Conservation (phyloP, 176 grass and related monocot genomes). For the Oryza longistaminata region DNA sequence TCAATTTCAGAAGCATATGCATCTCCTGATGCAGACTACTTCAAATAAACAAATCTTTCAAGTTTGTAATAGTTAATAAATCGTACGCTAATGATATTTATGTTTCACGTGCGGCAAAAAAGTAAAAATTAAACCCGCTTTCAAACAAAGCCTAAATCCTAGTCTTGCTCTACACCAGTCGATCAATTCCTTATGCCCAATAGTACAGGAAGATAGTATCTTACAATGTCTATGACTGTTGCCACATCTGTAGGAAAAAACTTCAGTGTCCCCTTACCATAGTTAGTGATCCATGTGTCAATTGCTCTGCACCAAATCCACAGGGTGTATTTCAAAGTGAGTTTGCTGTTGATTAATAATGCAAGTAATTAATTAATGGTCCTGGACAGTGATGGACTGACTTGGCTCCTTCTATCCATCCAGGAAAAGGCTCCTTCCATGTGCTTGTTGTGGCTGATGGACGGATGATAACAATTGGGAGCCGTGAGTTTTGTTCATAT, state of each 20-base stretch:
- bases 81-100: too few relatives aligned
- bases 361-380: too few relatives aligned
- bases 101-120: too few relatives aligned
- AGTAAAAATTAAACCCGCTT: too few relatives aligned
- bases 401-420: constrained; percentile 47
- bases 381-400: neutral
- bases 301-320: constrained; percentile 20
- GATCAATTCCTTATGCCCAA: neutral
- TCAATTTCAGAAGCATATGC: too few relatives aligned
- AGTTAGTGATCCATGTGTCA: constrained; percentile 22
- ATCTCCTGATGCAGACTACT: too few relatives aligned
- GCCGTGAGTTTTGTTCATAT: neutral
- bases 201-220: constrained; percentile 6
- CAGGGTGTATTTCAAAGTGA: neutral
- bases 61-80: too few relatives aligned
- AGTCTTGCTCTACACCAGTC: too few relatives aligned
- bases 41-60: too few relatives aligned
- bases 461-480: constrained; percentile 36
- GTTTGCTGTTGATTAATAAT: neutral
- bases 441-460: constrained; percentile 30
- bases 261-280: constrained; percentile 22
- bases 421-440: constrained; percentile 35
- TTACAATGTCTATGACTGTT: constrained; percentile 28
- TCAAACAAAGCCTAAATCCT: too few relatives aligned
- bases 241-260: constrained; percentile 24